Conservation (phyloP, 768 basidiomycete genomes). For the Russula olivacea region DNA sequence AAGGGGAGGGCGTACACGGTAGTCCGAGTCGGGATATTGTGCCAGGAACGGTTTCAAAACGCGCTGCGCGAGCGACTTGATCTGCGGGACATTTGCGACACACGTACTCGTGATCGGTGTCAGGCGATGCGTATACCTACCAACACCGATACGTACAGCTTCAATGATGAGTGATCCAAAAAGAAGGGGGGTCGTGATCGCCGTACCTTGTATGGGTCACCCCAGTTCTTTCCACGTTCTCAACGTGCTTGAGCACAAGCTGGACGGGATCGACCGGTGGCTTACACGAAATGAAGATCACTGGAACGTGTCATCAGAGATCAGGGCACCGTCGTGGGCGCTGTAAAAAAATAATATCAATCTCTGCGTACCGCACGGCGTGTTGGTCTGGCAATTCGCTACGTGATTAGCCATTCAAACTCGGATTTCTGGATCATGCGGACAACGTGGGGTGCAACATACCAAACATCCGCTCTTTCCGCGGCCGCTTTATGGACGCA, state of each 20-base stretch:
- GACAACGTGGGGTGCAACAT: slow-evolving; percentile 23
- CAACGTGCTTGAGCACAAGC: slow-evolving; percentile 57
- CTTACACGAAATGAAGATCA: slow-evolving; percentile 76
- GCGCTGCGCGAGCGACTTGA: slow-evolving; percentile 52
- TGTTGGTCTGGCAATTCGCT: slow-evolving; percentile 78
- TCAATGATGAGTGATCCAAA: background rate
- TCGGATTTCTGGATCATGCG: background rate
- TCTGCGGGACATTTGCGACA: slow-evolving; percentile 62
- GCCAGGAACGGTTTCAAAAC: slow-evolving; percentile 50
- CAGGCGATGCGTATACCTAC: slow-evolving; percentile 63
- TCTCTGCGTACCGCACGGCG: slow-evolving; percentile 56
- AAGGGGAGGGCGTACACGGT: slow-evolving; percentile 38
- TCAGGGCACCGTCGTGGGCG: slow-evolving; percentile 1
- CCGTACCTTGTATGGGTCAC: slow-evolving; percentile 57
- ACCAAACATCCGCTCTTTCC: slow-evolving; percentile 63
- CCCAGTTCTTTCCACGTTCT: slow-evolving; percentile 57
- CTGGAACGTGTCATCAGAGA: slow-evolving; percentile 33
- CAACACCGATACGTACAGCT: too few species aligned
- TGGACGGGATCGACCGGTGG: slow-evolving; percentile 71
- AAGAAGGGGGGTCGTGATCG: background rate
- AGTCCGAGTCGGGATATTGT: slow-evolving; percentile 39
- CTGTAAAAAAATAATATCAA: background rate
- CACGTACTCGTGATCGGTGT: slow-evolving; percentile 66
- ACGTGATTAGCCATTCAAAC: background rate
- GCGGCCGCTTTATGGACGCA: slow-evolving; percentile 60